Evolutionary conservation across 331 rosid genomes (phyloP).

Genomic region (Stylosanthes scabra): DNA sequence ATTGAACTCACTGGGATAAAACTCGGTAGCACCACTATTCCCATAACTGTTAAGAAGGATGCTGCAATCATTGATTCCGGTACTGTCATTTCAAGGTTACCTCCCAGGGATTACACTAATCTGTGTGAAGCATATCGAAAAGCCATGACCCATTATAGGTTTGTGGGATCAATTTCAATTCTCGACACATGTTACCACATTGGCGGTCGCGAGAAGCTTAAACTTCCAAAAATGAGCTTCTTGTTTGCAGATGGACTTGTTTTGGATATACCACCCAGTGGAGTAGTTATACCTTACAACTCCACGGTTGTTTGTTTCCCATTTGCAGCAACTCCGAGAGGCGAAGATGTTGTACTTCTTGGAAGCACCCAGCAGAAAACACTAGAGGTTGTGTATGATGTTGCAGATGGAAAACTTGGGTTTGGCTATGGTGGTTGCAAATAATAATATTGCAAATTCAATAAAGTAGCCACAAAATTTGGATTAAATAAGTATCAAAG

Average conservation of each 20-base stretch:
- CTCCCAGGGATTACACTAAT: not conserved
- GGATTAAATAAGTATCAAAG: too few species aligned
- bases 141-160: not conserved
- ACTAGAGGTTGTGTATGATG: constrained; percentile 4
- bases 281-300: not conserved
- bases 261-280: not conserved
- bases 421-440: constrained; percentile 7
- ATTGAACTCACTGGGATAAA: not conserved
- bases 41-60: not conserved
- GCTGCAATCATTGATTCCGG: constrained; percentile 15
- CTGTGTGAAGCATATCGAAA: constrained; percentile 6
- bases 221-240: not conserved
- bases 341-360: not conserved
- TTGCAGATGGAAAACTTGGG: constrained; percentile 7
- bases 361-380: constrained; percentile 14
- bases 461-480: not conserved
- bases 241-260: not conserved
- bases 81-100: not conserved
- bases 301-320: constrained; percentile 12
- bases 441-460: not conserved
- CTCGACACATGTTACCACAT: not conserved
- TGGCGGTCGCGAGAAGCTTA: not conserved
- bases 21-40: not conserved
- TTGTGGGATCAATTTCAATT: not conserved
- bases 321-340: not conserved